phyloP scores from a whole-genome alignment of 352 stramenopile genomes.

The Phytophthora kernoviae region DNA sequence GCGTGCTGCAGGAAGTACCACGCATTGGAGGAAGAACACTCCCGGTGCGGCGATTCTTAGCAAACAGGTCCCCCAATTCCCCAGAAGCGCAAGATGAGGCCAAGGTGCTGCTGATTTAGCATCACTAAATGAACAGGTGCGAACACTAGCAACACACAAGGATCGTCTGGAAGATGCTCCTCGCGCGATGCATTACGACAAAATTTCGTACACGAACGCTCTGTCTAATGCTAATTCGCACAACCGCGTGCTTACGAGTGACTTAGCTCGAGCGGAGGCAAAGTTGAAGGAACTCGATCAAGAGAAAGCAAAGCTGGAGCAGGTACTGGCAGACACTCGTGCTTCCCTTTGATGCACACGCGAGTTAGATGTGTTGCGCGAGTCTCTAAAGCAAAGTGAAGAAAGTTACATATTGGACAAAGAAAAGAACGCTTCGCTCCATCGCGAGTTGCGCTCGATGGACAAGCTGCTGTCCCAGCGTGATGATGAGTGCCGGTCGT shows the following conservation, averaged over 20 bases:
- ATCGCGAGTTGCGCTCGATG: slow-evolving; percentile 73
- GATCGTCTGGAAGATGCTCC: slow-evolving; percentile 76
- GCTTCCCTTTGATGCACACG: slow-evolving; percentile 47
- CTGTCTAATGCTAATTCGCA: slow-evolving; percentile 81
- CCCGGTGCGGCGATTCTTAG: slow-evolving; percentile 16
- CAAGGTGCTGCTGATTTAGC: slow-evolving; percentile 5
- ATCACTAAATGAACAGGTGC: slow-evolving; percentile 60
- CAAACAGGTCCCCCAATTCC: neutral
- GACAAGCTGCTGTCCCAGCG: slow-evolving; percentile 71
- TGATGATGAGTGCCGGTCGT: slow-evolving; percentile 67
- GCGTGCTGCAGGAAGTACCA: slow-evolving; percentile 51
- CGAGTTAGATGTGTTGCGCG: slow-evolving; percentile 65
- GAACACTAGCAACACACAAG: slow-evolving; percentile 57
- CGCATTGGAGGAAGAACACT: slow-evolving; percentile 59
- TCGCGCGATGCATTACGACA: slow-evolving; percentile 80
- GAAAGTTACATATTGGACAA: slow-evolving; percentile 52
- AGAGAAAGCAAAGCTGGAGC: slow-evolving; percentile 48
- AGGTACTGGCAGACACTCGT: slow-evolving; percentile 45
- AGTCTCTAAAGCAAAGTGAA: slow-evolving; percentile 63
- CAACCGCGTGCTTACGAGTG: slow-evolving; percentile 64
- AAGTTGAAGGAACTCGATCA: slow-evolving; percentile 51
- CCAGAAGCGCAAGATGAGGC: slow-evolving; percentile 4
- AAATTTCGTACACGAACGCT: slow-evolving; percentile 83
- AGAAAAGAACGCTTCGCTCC: slow-evolving; percentile 76
- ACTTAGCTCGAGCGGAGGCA: slow-evolving; percentile 60